Evolutionary conservation across 129 eudicot genomes (phyloP).

Genomic region (Escallonia rubra): DNA sequence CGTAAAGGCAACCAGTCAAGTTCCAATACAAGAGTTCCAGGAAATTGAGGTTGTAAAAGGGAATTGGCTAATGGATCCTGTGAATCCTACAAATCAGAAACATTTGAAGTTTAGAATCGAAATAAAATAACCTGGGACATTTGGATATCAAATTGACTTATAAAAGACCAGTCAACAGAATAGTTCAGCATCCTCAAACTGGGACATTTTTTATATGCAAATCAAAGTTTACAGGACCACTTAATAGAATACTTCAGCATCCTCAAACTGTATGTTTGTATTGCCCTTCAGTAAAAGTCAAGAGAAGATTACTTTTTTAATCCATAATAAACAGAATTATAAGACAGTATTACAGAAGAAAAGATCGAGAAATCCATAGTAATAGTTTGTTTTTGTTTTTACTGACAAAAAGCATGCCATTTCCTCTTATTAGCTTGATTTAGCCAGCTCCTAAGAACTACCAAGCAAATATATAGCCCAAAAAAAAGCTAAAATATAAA

Average conservation of each 20-base stretch:
- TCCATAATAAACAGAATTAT: neutral
- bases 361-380: neutral
- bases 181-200: too few relatives aligned
- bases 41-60: slow-evolving; percentile 81
- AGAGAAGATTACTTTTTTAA: neutral
- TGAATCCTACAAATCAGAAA: slow-evolving; percentile 58
- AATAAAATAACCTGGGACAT: neutral
- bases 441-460: neutral
- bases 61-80: slow-evolving; percentile 93
- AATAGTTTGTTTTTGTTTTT: neutral
- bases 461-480: neutral
- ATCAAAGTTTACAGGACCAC: too few relatives aligned
- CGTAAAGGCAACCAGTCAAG: slow-evolving; percentile 95
- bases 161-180: too few relatives aligned
- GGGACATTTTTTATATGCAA: too few relatives aligned
- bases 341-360: neutral
- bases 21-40: slow-evolving; percentile 90
- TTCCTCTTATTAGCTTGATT: neutral
- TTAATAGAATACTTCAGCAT: too few relatives aligned
- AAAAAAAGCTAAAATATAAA: neutral
- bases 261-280: too few relatives aligned
- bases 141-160: neutral
- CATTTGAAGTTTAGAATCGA: slow-evolving; percentile 5
- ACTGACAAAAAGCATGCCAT: neutral
- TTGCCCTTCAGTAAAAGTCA: too few relatives aligned